These are phyloP conservation scores for Echinosophora koreensis DNA, from an alignment of 306 rosid genomes.

Conservation along the genomic window DNA sequence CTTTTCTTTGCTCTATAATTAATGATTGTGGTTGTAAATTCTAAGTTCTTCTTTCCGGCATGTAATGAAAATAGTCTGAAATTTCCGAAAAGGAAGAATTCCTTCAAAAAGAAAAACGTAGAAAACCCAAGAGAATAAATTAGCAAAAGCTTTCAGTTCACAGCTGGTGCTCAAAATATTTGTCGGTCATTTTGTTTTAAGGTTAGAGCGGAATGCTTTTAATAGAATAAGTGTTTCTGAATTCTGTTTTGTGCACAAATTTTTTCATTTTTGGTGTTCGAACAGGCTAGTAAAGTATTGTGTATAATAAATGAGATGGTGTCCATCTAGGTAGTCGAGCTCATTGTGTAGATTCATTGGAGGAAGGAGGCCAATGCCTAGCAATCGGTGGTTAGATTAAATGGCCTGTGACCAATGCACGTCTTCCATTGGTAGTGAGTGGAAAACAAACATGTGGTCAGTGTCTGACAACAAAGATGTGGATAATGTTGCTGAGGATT, in stretches of 20 bases:
- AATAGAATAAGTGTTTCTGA: background rate
- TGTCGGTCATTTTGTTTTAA: background rate
- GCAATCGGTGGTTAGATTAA: conserved; percentile 15
- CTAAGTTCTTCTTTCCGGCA: conserved; percentile 13
- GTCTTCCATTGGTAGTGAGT: conserved; percentile 25
- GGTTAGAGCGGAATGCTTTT: conserved; percentile 12
- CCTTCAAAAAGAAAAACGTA: conserved; percentile 13
- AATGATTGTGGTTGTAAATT: conserved; percentile 27
- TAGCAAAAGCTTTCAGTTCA: conserved; percentile 13
- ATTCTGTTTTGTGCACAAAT: background rate
- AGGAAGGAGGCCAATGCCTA: conserved; percentile 25
- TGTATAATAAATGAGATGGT: conserved; percentile 18
- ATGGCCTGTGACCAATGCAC: background rate
- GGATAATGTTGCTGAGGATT: conserved; percentile 1
- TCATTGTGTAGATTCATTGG: conserved; percentile 4
- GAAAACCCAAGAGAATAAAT: conserved; percentile 21
- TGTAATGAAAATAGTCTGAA: conserved; percentile 31
- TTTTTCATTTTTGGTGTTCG: conserved; percentile 12
- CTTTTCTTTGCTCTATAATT: background rate
- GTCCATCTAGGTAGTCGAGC: background rate
- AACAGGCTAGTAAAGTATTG: conserved; percentile 3
- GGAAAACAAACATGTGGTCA: conserved; percentile 9
- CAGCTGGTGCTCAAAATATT: conserved; percentile 17
- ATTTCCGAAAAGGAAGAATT: conserved; percentile 5
- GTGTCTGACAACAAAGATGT: conserved; percentile 7